Conservation (phyloP, 2,329 filamentous ascomycete genomes). For the Talaromyces atroroseus region DNA sequence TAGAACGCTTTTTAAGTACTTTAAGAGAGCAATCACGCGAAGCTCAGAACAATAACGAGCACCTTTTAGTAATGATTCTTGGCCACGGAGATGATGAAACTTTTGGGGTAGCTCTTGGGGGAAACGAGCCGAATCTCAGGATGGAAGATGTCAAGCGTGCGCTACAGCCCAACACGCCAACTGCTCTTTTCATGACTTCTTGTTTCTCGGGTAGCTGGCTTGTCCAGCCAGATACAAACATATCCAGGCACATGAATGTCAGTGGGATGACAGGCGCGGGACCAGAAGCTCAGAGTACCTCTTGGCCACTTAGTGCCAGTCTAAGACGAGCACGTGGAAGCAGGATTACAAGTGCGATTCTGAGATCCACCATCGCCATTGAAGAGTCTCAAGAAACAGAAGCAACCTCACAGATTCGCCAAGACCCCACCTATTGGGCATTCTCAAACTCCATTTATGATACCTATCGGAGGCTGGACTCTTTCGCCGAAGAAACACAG, state of each 20-base stretch:
- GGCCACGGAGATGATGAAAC: conserved; percentile 14
- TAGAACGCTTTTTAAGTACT: conserved; percentile 14
- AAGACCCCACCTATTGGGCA: conserved; percentile 11
- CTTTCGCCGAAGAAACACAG: conserved; percentile 9
- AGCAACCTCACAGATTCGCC: background rate
- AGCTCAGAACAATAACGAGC: conserved; percentile 11
- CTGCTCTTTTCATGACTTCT: conserved; percentile 11
- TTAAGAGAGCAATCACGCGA: conserved; percentile 14
- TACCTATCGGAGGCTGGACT: conserved; percentile 6
- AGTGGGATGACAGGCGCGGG: conserved; percentile 13
- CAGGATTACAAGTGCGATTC: conserved; percentile 14
- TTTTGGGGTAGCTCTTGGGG: conserved; percentile 12
- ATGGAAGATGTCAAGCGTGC: conserved; percentile 8
- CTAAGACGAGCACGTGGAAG: conserved; percentile 13
- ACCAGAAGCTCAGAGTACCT: conserved; percentile 1
- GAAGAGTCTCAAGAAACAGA: conserved; percentile 5
- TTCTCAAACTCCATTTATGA: conserved; percentile 13
- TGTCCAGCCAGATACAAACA: conserved; percentile 2
- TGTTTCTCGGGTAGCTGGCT: conserved; percentile 14
- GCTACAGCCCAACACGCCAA: background rate
- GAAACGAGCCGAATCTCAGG: background rate
- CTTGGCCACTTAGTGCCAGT: conserved; percentile 13
- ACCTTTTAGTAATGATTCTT: conserved; percentile 16
- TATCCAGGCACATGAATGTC: conserved; percentile 7
- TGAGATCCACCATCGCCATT: conserved; percentile 7